Evolutionary conservation across 148 eudicot species (phyloP).

Genomic region (Arbutus unedo): DNA sequence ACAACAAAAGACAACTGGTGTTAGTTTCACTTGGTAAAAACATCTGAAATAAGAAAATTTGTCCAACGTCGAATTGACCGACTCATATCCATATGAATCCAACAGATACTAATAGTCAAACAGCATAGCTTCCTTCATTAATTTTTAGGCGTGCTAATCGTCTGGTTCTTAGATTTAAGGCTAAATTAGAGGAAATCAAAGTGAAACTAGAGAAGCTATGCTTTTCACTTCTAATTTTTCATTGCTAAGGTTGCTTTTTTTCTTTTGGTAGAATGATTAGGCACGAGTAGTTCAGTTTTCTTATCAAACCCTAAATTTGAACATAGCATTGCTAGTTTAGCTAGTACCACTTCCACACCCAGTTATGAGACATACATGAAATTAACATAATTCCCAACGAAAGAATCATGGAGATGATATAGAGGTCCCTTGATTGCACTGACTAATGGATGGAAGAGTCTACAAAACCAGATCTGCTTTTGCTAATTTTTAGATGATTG

Average conservation of each 20-base stretch:
- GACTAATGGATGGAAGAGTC: neutral
- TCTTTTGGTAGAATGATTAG: neutral
- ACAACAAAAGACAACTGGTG: neutral
- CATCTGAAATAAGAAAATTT: neutral
- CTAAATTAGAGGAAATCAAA: neutral
- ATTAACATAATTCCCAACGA: neutral
- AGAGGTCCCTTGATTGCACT: neutral
- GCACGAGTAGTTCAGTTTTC: neutral
- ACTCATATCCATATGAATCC: neutral
- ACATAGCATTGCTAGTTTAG: neutral
- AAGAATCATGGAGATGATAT: neutral
- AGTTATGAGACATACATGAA: neutral
- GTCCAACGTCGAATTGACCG: neutral
- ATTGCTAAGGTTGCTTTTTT: neutral
- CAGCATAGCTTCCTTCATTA: neutral
- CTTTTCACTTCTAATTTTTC: neutral
- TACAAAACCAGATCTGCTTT: neutral
- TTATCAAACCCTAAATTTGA: neutral
- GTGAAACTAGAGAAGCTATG: neutral
- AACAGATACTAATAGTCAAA: neutral
- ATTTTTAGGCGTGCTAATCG: neutral
- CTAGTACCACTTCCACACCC: neutral
- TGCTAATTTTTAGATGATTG: neutral
- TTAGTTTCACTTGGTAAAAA: neutral
- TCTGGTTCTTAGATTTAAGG: neutral